phyloP scores from a whole-genome alignment of 2,329 filamentous ascomycete species.

The Ceratocystis smalleyi region DNA sequence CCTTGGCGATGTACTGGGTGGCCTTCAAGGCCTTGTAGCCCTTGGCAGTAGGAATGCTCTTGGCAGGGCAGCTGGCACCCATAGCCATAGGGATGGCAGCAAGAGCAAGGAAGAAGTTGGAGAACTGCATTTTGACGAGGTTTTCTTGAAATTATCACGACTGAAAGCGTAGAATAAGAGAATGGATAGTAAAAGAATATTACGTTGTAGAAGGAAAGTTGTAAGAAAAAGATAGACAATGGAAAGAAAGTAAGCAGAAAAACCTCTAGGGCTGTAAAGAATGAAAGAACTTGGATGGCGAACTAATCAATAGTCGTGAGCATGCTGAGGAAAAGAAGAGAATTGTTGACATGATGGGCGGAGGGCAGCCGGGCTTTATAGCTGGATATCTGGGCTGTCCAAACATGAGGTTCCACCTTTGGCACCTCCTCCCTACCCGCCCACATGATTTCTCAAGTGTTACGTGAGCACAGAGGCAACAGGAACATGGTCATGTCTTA shows the following conservation, averaged over 20 bases:
- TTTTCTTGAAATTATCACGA: neutral
- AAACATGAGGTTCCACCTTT: neutral
- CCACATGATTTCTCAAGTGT: neutral
- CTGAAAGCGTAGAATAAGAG: neutral
- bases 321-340: neutral
- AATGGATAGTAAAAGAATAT: neutral
- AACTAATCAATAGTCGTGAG: neutral
- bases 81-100: conserved; percentile 1
- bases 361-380: neutral
- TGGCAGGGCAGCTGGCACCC: conserved; percentile 17
- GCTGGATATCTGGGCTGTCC: neutral
- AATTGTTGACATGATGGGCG: neutral
- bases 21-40: conserved; percentile 1
- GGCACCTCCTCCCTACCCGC: neutral
- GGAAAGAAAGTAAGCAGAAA: conserved; percentile 3
- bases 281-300: conserved; percentile 1
- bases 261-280: conserved; percentile 8
- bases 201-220: conserved; percentile 1
- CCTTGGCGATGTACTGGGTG: neutral
- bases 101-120: conserved; percentile 1
- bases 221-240: neutral
- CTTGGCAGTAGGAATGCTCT: neutral
- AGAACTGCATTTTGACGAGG: conserved; percentile 3
- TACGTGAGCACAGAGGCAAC: neutral
- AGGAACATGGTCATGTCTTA: neutral